These are phyloP conservation scores for Rhynchosporium agropyri DNA, from an alignment of 2,329 filamentous ascomycete genomes.

Conservation along the genomic window DNA sequence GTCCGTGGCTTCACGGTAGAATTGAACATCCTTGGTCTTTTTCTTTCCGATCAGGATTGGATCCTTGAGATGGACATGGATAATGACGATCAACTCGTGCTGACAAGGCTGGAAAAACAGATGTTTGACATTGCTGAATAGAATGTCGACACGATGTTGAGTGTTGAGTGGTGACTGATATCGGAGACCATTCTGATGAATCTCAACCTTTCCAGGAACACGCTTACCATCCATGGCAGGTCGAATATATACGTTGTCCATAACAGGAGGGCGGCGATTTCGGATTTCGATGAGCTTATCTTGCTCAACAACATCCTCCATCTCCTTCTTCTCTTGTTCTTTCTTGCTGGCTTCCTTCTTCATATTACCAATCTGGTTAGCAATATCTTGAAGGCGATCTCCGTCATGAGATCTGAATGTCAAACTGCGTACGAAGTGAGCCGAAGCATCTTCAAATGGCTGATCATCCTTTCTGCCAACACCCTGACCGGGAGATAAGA, in stretches of 20 bases:
- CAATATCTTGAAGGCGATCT: slow-evolving; percentile 85
- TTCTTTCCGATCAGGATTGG: slow-evolving; percentile 97
- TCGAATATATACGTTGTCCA: slow-evolving; percentile 94
- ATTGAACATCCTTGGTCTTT: slow-evolving; percentile 98
- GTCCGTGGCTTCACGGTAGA: slow-evolving; percentile 96
- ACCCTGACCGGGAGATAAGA: slow-evolving; percentile 94
- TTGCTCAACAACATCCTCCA: slow-evolving; percentile 99
- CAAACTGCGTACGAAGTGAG: slow-evolving; percentile 93
- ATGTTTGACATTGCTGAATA: slow-evolving; percentile 98
- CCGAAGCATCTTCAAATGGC: slow-evolving; percentile 93
- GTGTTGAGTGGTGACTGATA: slow-evolving; percentile 82
- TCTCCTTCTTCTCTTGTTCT: slow-evolving; percentile 98
- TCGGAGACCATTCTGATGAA: slow-evolving; percentile 97
- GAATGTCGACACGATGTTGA: slow-evolving; percentile 84
- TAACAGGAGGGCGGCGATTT: slow-evolving; percentile 85
- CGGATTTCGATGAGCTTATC: slow-evolving; percentile 95
- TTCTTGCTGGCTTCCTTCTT: slow-evolving; percentile 90
- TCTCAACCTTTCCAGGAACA: slow-evolving; percentile 92
- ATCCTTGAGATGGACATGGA: slow-evolving; percentile 96
- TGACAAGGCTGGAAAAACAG: slow-evolving; percentile 98
- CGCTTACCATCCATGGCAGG: slow-evolving; percentile 96
- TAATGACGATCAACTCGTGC: slow-evolving; percentile 95
- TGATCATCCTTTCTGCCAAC: slow-evolving; percentile 97
- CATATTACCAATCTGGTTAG: slow-evolving; percentile 91
- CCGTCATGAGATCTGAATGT: slow-evolving; percentile 93